Conservation (phyloP, 345 rosid species). For the Citrus trifoliata region DNA sequence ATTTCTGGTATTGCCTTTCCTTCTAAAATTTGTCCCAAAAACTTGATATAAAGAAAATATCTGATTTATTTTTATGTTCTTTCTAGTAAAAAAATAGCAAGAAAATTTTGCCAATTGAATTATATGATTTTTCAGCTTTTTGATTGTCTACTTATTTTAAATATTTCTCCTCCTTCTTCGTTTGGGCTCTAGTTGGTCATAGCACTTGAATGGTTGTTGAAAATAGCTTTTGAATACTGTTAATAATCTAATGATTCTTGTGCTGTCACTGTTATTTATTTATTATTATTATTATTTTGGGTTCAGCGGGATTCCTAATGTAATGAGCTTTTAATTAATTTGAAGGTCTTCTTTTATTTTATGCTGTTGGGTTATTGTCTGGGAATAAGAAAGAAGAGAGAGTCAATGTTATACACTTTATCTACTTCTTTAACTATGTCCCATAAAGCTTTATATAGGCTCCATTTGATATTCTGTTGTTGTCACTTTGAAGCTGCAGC, state of each 20-base stretch:
- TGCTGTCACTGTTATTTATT: neutral
- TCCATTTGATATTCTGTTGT: too few relatives aligned
- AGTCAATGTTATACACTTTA: neutral
- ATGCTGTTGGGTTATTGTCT: neutral
- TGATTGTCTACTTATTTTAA: neutral
- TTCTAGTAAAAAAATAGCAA: too few relatives aligned
- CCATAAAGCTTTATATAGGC: too few relatives aligned
- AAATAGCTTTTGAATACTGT: neutral
- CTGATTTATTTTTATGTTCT: neutral
- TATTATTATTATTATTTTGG: neutral
- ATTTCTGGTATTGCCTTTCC: constrained; percentile 25
- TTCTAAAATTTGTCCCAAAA: neutral
- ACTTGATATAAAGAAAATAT: neutral
- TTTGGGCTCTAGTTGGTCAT: neutral
- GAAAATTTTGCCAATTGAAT: neutral
- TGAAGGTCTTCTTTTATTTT: neutral
- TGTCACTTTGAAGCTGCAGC: too few relatives aligned
- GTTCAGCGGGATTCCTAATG: neutral
- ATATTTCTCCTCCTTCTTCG: neutral
- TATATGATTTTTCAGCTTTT: constrained; percentile 2
- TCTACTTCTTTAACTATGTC: neutral
- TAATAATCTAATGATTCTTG: neutral
- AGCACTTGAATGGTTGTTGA: neutral
- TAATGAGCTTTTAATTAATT: neutral
- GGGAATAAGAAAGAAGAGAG: neutral